Evolutionary conservation across 1,139 yeast genomes (phyloP).

Genomic region (Blastobotrys indianensis): DNA sequence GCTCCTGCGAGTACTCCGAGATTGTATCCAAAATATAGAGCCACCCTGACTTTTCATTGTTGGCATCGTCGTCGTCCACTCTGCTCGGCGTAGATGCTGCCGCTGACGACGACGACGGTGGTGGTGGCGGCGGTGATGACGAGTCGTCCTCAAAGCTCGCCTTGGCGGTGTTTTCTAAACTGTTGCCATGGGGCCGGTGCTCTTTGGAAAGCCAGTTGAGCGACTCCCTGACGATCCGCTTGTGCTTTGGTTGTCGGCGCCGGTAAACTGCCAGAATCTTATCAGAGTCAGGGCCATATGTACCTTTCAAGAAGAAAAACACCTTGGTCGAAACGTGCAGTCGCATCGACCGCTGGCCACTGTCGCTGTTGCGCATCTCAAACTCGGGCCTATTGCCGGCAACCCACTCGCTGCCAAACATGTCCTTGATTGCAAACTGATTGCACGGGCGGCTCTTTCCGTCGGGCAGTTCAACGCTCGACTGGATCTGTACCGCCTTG

Average conservation of each 20-base stretch:
- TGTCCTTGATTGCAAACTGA: slow-evolving; percentile 14
- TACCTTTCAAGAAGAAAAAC: slow-evolving; percentile 12
- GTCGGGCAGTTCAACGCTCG: slow-evolving; percentile 6
- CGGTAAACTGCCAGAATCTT: slow-evolving; percentile 16
- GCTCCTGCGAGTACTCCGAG: slow-evolving; percentile 3
- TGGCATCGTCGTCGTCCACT: slow-evolving; percentile 21
- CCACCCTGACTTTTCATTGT: slow-evolving; percentile 25
- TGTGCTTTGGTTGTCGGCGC: slow-evolving; percentile 17
- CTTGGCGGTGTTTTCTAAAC: background rate
- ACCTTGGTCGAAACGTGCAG: slow-evolving; percentile 14
- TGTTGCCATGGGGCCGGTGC: background rate
- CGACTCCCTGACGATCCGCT: slow-evolving; percentile 15
- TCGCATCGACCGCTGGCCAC: background rate
- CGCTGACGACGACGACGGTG: too few species aligned
- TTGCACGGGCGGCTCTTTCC: slow-evolving; percentile 12
- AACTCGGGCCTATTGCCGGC: slow-evolving; percentile 16
- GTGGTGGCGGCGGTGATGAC: too few species aligned
- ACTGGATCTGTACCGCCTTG: slow-evolving; percentile 8
- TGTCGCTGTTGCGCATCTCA: slow-evolving; percentile 3
- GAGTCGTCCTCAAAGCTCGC: slow-evolving; percentile 8
- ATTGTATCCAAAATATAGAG: slow-evolving; percentile 20
- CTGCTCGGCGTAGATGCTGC: background rate
- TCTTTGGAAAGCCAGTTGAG: slow-evolving; percentile 6
- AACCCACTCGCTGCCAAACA: slow-evolving; percentile 15
- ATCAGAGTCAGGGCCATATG: slow-evolving; percentile 13